phyloP scores from a whole-genome alignment of 345 rosid species.

The Brassica napus region Da-Ae NC_063434.1:25705501-25706000 shows the following conservation, averaged over 20 bases:
- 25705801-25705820: background rate
- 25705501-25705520: background rate
- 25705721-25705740: background rate
- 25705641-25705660: background rate
- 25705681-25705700: background rate
- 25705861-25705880: constrained; percentile 95
- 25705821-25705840: constrained; percentile 26
- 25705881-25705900: constrained; percentile 95
- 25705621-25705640: background rate
- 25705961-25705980: constrained; percentile 6
- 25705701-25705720: background rate
- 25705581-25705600: constrained; percentile 95
- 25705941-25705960: background rate
- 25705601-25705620: constrained; percentile 22
- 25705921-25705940: constrained; percentile 84
- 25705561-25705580: constrained; percentile 86
- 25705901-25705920: constrained; percentile 93
- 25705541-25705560: constrained; percentile 88
- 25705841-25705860: constrained; percentile 92
- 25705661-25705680: background rate
- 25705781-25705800: background rate
- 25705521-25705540: constrained; percentile 60
- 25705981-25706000: background rate
- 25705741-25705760: background rate
- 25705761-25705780: background rate